Evolutionary conservation across 352 stramenopile species (phyloP).

Genomic region (Pythium utonaiense): DNA sequence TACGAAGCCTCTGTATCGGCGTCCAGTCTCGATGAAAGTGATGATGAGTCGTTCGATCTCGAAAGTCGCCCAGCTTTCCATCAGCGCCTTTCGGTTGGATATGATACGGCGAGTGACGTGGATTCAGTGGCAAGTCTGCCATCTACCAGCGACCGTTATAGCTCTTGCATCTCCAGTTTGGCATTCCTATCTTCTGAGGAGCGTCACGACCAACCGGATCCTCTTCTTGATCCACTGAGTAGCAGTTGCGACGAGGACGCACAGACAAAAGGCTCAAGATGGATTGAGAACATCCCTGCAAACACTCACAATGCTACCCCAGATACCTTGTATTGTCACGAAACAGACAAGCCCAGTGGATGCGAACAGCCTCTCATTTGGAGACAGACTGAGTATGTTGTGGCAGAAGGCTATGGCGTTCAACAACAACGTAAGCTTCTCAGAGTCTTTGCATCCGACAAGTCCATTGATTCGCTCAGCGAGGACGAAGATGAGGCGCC

Average conservation of each 20-base stretch:
- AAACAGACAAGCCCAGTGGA: neutral
- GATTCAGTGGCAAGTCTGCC: neutral
- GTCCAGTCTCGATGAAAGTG: conserved; percentile 2
- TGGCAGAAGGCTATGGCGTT: neutral
- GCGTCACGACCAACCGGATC: neutral
- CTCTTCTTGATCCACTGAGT: neutral
- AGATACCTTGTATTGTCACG: too few relatives aligned
- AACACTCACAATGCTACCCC: neutral
- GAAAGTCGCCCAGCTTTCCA: neutral
- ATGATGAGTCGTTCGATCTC: neutral
- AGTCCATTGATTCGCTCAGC: neutral
- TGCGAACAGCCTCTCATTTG: neutral
- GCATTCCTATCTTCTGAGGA: neutral
- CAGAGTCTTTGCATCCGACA: too few relatives aligned
- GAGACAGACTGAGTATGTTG: neutral
- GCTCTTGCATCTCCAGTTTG: neutral
- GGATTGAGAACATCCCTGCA: conserved; percentile 13
- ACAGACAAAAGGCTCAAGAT: neutral
- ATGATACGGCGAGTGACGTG: neutral
- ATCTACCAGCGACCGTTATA: neutral
- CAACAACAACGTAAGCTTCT: too few relatives aligned
- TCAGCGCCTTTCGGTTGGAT: neutral
- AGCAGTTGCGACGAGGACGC: neutral
- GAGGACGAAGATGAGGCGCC: neutral
- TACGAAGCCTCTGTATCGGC: conserved; percentile 15